Evolutionary conservation across 2,329 filamentous ascomycete species (phyloP).

Genomic region (Colletotrichum camelliae): DNA sequence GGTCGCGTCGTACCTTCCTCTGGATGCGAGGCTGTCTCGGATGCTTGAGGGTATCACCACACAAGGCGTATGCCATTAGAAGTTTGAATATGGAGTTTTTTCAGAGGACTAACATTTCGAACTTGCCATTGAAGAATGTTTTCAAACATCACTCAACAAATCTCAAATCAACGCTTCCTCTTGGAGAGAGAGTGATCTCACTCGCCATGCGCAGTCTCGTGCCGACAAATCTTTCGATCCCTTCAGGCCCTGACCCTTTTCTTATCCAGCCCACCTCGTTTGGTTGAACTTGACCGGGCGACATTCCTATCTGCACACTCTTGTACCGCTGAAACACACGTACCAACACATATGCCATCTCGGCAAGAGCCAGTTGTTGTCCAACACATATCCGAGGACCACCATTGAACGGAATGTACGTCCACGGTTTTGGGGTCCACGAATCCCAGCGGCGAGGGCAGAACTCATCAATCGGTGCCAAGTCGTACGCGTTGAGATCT

Average conservation of each 20-base stretch:
- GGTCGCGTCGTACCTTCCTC: no score
- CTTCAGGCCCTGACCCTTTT: not conserved
- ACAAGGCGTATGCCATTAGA: no score
- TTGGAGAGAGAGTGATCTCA: not conserved
- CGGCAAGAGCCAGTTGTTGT: not conserved
- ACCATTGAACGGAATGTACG: conserved; percentile 58
- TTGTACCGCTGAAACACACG: conserved; percentile 32
- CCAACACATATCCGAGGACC: conserved; percentile 52
- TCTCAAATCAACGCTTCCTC: not conserved
- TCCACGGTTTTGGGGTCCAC: conserved; percentile 56
- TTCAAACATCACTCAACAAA: not conserved
- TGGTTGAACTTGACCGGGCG: not conserved
- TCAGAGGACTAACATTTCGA: not conserved
- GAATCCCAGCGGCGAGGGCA: conserved; percentile 54
- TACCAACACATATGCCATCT: not conserved
- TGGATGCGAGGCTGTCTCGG: no score
- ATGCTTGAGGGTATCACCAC: no score
- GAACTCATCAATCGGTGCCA: not conserved
- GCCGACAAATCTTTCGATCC: not conserved
- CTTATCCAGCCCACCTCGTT: not conserved
- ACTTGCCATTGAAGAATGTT: not conserved
- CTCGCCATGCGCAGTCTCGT: not conserved
- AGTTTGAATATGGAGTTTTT: no score
- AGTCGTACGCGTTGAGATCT: conserved; percentile 23
- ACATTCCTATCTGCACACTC: not conserved